Conservation (phyloP, 805 yeast genomes). For the Metschnikowia corniflorae region DNA sequence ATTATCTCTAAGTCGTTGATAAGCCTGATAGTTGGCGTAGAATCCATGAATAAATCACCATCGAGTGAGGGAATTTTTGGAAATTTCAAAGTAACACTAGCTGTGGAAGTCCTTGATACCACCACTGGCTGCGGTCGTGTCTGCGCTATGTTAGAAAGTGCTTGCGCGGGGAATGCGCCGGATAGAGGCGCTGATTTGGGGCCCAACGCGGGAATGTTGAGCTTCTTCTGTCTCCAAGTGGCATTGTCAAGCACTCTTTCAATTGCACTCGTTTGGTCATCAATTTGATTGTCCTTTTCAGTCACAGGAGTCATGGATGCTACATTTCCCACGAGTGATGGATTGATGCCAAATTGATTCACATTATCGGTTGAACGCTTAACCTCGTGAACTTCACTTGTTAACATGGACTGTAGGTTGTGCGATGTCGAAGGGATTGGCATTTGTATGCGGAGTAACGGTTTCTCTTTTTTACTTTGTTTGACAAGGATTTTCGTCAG, state of each 20-base stretch:
- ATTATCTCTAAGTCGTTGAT: constrained; percentile 36
- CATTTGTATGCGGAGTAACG: constrained; percentile 67
- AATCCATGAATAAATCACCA: constrained; percentile 36
- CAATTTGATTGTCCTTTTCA: constrained; percentile 43
- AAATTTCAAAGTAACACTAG: constrained; percentile 19
- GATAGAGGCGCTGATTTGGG: constrained; percentile 14
- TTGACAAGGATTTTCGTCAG: background rate
- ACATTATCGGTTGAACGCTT: constrained; percentile 37
- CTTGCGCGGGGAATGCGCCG: constrained; percentile 4
- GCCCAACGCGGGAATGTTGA: constrained; percentile 5
- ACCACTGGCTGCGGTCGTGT: constrained; percentile 1
- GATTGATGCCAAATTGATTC: constrained; percentile 66
- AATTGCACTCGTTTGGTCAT: constrained; percentile 7
- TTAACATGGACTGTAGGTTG: constrained; percentile 35
- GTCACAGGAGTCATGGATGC: constrained; percentile 82
- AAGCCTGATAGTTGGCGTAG: constrained; percentile 33
- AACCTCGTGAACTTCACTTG: constrained; percentile 25
- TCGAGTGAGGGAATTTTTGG: constrained; percentile 37
- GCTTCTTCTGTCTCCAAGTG: constrained; percentile 5
- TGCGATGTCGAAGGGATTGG: constrained; percentile 56
- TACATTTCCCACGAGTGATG: constrained; percentile 44
- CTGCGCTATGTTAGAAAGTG: background rate
- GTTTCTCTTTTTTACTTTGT: constrained; percentile 40
- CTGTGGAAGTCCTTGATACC: constrained; percentile 1
- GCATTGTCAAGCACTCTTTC: constrained; percentile 5